Evolutionary conservation across 495 filamentous ascomycete genomes (phyloP).

Genomic region (Cenococcum geophilum): DNA sequence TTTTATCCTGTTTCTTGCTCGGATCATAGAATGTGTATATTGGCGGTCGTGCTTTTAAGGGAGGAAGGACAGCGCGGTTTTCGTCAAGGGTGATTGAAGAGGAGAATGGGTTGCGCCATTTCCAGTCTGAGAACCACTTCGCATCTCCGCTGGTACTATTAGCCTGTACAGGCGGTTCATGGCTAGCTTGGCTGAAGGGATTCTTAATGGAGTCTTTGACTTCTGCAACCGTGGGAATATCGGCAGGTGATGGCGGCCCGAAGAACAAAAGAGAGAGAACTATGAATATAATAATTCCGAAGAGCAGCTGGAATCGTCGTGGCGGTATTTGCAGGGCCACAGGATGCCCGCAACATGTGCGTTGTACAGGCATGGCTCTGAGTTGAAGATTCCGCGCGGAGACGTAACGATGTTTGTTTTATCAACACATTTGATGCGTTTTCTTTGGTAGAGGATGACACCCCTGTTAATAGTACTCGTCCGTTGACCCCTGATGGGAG

Average conservation of each 20-base stretch:
- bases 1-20: constrained; percentile 54
- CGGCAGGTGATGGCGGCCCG: constrained; percentile 19
- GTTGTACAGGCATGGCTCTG: constrained; percentile 47
- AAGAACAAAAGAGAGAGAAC: constrained; percentile 41
- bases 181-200: constrained; percentile 60
- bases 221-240: constrained; percentile 37
- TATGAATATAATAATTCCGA: constrained; percentile 34
- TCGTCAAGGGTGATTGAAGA: constrained; percentile 79
- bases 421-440: not conserved
- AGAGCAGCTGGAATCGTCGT: constrained; percentile 33
- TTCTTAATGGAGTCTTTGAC: constrained; percentile 32
- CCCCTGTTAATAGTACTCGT: not conserved
- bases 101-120: constrained; percentile 87
- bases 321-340: constrained; percentile 29
- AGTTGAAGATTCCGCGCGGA: not conserved
- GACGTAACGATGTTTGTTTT: not conserved
- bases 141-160: constrained; percentile 69
- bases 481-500: not conserved
- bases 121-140: constrained; percentile 82
- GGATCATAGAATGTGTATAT: constrained; percentile 91
- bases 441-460: not conserved
- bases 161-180: constrained; percentile 61
- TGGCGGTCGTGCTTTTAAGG: constrained; percentile 61
- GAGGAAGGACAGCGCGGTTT: constrained; percentile 78
- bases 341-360: constrained; percentile 42